Conservation (phyloP, 1,284 basidiomycete genomes). For the Malassezia japonica region DNA sequence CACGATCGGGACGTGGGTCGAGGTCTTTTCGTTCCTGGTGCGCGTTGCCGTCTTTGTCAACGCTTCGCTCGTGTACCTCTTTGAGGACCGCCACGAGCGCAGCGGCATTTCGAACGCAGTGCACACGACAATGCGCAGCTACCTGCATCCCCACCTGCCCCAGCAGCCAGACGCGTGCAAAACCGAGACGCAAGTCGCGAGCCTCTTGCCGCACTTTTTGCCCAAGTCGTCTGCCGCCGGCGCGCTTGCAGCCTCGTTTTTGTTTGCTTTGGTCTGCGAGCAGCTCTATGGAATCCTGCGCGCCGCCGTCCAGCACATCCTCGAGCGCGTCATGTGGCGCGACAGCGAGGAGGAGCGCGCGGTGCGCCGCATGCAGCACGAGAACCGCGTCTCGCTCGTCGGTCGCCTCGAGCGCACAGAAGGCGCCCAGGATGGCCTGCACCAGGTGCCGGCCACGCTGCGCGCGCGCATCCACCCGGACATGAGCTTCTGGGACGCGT, state of each 20-base stretch:
- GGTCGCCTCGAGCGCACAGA: conserved; percentile 2
- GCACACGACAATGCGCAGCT: conserved; percentile 25
- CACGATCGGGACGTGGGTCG: conserved; percentile 87
- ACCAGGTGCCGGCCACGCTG: background rate
- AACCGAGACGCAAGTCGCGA: background rate
- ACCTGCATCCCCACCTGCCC: conserved; percentile 2
- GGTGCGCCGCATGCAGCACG: conserved; percentile 34
- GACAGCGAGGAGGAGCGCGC: conserved; percentile 32
- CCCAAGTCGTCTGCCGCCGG: conserved; percentile 21
- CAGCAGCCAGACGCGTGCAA: background rate
- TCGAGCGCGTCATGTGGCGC: conserved; percentile 38
- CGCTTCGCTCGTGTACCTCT: conserved; percentile 33
- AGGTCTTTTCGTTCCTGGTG: conserved; percentile 55
- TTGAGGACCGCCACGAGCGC: conserved; percentile 14
- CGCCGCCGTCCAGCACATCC: conserved; percentile 25
- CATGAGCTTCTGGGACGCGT: conserved; percentile 8
- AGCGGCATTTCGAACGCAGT: conserved; percentile 23
- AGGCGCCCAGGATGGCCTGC: background rate
- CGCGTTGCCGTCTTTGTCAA: conserved; percentile 37
- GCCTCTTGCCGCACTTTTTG: conserved; percentile 22
- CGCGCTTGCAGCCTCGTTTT: conserved; percentile 29
- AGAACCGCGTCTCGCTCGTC: conserved; percentile 19
- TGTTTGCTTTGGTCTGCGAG: conserved; percentile 41
- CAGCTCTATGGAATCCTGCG: conserved; percentile 35
- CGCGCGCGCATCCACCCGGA: background rate